Percentiles rank a stretch among this genome's conserved stretches.
Conservation (phyloP, 176 grass and related monocot genomes). For the Eragrostis curvula region DNA sequence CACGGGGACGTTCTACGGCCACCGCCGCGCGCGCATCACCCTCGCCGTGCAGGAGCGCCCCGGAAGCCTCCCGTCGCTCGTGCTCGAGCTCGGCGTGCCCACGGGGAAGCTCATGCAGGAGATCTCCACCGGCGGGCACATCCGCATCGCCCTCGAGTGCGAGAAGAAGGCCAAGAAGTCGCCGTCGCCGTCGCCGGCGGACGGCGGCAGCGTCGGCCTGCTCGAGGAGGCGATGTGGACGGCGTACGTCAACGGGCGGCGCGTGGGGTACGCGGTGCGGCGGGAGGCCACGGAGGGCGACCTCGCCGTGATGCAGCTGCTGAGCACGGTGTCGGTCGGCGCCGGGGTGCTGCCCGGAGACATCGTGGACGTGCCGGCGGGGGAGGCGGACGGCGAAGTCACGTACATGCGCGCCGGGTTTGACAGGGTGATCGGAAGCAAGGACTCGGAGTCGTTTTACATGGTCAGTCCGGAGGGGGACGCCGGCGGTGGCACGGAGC, state of each 20-base stretch:
- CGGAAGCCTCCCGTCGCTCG: slow-evolving; percentile 65
- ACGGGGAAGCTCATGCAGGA: slow-evolving; percentile 94
- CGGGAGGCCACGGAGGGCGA: slow-evolving; percentile 73
- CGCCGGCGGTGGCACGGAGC: slow-evolving; percentile 65
- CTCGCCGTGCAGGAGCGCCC: slow-evolving; percentile 82
- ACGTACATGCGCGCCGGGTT: slow-evolving; percentile 89
- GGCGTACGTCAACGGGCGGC: slow-evolving; percentile 85
- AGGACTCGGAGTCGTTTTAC: slow-evolving; percentile 91
- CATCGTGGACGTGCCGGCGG: slow-evolving; percentile 57
- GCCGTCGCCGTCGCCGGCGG: slow-evolving; percentile 11
- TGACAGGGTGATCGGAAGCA: slow-evolving; percentile 80
- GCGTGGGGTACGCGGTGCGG: slow-evolving; percentile 78
- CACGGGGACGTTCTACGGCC: slow-evolving; percentile 78
- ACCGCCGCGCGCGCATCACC: slow-evolving; percentile 72
- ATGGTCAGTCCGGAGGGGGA: slow-evolving; percentile 80
- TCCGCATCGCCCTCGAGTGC: slow-evolving; percentile 86
- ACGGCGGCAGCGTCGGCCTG: slow-evolving; percentile 49
- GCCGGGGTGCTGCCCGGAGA: slow-evolving; percentile 82
- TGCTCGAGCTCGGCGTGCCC: slow-evolving; percentile 80
- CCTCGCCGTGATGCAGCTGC: slow-evolving; percentile 88
- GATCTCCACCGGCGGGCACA: slow-evolving; percentile 66
- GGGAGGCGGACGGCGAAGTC: slow-evolving; percentile 57
- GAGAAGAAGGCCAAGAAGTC: slow-evolving; percentile 75
- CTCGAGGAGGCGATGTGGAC: slow-evolving; percentile 88
- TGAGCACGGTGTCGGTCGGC: slow-evolving; percentile 85